phyloP scores from a whole-genome alignment of 306 rosid species.

The Cyamopsis tetragonoloba region DNA sequence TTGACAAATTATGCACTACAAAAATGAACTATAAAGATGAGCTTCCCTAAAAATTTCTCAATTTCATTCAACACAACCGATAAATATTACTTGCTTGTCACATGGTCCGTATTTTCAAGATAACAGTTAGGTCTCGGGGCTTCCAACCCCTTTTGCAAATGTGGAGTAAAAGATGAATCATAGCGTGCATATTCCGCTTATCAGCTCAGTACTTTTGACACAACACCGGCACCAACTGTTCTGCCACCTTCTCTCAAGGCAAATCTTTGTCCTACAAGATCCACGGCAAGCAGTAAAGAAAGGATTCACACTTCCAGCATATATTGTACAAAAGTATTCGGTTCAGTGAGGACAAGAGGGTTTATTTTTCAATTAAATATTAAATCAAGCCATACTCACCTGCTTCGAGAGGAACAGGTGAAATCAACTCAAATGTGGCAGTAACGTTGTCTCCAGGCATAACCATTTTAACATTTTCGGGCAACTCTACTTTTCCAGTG shows the following conservation, averaged over 20 bases:
- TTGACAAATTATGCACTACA: constrained; percentile 40
- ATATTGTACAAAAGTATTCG: neutral
- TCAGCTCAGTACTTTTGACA: constrained; percentile 77
- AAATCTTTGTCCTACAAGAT: constrained; percentile 90
- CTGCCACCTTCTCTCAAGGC: constrained; percentile 99
- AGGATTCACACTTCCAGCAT: neutral
- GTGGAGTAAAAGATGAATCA: constrained; percentile 27
- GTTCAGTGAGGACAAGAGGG: too few relatives aligned
- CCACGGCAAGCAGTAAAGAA: constrained; percentile 8
- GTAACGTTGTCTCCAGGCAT: constrained; percentile 99
- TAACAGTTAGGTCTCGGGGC: constrained; percentile 16
- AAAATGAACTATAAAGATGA: constrained; percentile 37
- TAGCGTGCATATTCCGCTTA: neutral
- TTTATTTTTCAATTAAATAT: neutral
- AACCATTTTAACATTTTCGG: constrained; percentile 90
- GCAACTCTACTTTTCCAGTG: constrained; percentile 93
- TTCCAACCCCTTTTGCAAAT: constrained; percentile 24
- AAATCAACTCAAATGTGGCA: constrained; percentile 78
- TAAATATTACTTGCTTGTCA: constrained; percentile 31
- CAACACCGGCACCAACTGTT: constrained; percentile 99
- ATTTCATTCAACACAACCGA: constrained; percentile 31
- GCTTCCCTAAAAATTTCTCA: constrained; percentile 35
- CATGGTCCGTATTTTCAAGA: constrained; percentile 36
- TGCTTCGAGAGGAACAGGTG: constrained; percentile 85
- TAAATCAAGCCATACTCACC: constrained; percentile 44